Base-by-base conservation (phyloP, 805 yeast genomes). In the Monosporozyma solicola region DNA sequence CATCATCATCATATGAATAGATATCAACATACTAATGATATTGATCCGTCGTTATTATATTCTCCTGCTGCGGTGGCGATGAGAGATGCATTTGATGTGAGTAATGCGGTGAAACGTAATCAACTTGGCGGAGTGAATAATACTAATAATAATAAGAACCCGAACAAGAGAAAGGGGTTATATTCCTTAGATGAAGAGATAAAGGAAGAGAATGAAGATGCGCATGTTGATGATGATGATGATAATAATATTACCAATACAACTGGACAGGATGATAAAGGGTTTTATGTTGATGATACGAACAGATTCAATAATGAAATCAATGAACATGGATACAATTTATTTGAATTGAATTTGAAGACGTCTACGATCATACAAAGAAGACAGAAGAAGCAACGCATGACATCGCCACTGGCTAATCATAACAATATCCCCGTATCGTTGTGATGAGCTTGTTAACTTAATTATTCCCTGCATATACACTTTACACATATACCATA, bases 1-100 rank as follows among this genome's bases (percentile, higher is more conserved):
- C 31, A 39, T 43, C 39, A 33, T 43, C 39, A 33, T 5, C 39
- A 11, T n/a, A 15, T 7, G 41, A 37, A 15, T 4, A 11, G 8
- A 5, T 5, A 7, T 5, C 20, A 7, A 15, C 10, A 39, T 39
- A 9, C 55, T 49, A 35, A 15, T 15, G 16, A 13, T 35, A 49
- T 53, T 56, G 52, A 50, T 54, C 43, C 63, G 3, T 59, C 60
- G 1, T 48, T 67, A 29, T 52, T 77, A 53, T 81, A 79, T 61
- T 79, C 85, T 2, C 90, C 90, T 4, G 89, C 87, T 2, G 89
- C 90, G 0, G 85, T 83, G 49, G 88, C 89, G 0, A 76, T 88
- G 69, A 82, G 87, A 58, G 96, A 88, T 61, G 95, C 91, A 11
- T 88, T 88, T 67, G 95, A 88, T 61, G 82, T 88, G 8, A 83